These are phyloP conservation scores for Solanum microdontum DNA, from an alignment of 257 asterid species.

Conservation along the genomic window DNA sequence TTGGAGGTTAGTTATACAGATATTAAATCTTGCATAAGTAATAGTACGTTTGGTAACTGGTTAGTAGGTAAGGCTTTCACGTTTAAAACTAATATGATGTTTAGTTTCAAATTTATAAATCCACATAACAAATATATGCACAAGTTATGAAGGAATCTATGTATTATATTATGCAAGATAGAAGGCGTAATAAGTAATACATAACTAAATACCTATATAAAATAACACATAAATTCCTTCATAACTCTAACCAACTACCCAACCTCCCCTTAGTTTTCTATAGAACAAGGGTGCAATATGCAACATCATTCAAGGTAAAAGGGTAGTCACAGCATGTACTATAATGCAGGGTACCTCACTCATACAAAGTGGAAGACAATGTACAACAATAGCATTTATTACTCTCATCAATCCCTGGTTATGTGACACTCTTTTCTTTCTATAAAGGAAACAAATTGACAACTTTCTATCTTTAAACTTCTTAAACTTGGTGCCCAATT, in stretches of 20 bases:
- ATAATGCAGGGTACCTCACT: neutral
- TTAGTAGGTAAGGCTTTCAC: neutral
- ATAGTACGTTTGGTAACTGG: neutral
- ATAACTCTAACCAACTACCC: neutral
- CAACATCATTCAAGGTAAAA: neutral
- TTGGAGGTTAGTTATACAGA: neutral
- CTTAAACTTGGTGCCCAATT: neutral
- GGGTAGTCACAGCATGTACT: neutral
- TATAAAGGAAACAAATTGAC: neutral
- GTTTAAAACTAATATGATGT: neutral
- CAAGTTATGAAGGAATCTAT: neutral
- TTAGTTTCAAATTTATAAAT: neutral
- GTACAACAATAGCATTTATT: neutral
- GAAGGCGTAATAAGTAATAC: neutral
- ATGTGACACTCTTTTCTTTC: neutral
- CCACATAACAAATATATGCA: neutral
- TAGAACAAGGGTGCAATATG: neutral
- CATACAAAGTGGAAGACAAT: neutral
- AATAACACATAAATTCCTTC: neutral
- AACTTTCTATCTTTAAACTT: neutral
- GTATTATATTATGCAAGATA: neutral
- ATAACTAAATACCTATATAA: neutral
- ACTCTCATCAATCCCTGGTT: neutral
- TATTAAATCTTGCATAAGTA: neutral
- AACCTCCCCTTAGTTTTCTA: neutral